Conservation (phyloP, 768 basidiomycete genomes). For the Calvatia gigantea region DNA sequence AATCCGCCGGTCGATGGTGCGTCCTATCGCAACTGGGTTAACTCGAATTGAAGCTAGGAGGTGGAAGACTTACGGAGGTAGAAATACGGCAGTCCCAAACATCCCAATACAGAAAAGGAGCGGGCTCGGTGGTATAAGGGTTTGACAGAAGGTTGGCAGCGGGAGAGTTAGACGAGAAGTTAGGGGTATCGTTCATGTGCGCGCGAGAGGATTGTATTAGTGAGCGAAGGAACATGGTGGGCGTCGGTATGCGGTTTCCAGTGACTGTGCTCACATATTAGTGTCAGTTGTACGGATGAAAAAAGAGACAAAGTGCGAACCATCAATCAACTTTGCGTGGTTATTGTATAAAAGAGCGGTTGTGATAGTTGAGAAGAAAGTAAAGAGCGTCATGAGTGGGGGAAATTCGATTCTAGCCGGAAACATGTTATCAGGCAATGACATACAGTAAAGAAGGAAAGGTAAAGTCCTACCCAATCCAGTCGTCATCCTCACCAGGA, state of each 20-base stretch:
- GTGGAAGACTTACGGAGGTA: slow-evolving; percentile 50
- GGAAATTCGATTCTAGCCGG: slow-evolving; percentile 67
- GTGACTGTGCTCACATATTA: slow-evolving; percentile 38
- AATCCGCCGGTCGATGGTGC: slow-evolving; percentile 74
- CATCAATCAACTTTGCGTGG: slow-evolving; percentile 59
- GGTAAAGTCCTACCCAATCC: slow-evolving; percentile 38
- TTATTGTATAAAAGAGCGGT: slow-evolving; percentile 61
- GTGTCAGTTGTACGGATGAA: not conserved
- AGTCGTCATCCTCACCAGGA: slow-evolving; percentile 51
- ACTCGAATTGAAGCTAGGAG: not conserved
- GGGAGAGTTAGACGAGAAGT: slow-evolving; percentile 32
- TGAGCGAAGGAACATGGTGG: slow-evolving; percentile 44
- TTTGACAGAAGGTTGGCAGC: slow-evolving; percentile 54
- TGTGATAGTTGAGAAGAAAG: slow-evolving; percentile 52
- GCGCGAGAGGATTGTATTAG: slow-evolving; percentile 32
- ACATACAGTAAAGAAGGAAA: too few species aligned
- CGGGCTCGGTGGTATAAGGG: slow-evolving; percentile 70
- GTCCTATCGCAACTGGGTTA: slow-evolving; percentile 18
- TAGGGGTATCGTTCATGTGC: slow-evolving; percentile 20
- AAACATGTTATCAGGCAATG: not conserved
- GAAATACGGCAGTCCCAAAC: slow-evolving; percentile 44
- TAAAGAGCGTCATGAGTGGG: slow-evolving; percentile 47
- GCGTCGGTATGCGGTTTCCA: slow-evolving; percentile 58
- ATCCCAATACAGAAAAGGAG: slow-evolving; percentile 55
- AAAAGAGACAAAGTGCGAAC: slow-evolving; percentile 44